These are phyloP conservation scores for Helichrysum umbraculigerum DNA, from an alignment of 129 eudicot species.

Conservation along the genomic window DNA sequence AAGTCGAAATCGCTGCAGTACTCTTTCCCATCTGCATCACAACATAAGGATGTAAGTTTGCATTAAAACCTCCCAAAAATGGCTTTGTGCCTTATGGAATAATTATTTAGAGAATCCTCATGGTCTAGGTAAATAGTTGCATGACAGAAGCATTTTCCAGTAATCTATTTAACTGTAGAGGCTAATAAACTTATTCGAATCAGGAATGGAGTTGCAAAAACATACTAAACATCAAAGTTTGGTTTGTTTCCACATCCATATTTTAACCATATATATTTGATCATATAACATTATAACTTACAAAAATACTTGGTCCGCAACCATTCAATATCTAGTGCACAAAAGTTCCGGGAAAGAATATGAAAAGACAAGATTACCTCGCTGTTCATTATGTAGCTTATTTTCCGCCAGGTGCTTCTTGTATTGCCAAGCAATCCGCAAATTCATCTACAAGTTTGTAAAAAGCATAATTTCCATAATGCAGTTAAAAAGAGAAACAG, in stretches of 20 bases:
- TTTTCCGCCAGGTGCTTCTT: constrained; percentile 82
- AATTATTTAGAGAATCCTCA: background rate
- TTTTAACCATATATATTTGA: background rate
- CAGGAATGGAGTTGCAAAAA: constrained; percentile 1
- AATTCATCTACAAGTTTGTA: constrained; percentile 50
- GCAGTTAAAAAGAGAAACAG: constrained; percentile 1
- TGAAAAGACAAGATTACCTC: constrained; percentile 47
- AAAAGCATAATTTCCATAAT: constrained; percentile 10
- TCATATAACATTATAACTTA: constrained; percentile 7
- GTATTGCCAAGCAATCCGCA: constrained; percentile 99
- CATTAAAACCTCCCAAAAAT: constrained; percentile 1
- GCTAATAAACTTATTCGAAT: background rate
- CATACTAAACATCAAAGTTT: background rate
- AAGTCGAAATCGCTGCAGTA: constrained; percentile 86
- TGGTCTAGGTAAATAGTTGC: background rate
- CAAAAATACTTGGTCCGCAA: background rate
- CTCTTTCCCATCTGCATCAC: constrained; percentile 70
- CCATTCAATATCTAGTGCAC: background rate
- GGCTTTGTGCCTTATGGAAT: background rate
- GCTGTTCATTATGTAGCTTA: constrained; percentile 50
- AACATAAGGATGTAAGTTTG: constrained; percentile 13
- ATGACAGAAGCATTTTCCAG: constrained; percentile 9
- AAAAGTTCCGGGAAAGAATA: constrained; percentile 2
- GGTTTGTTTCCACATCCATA: constrained; percentile 14
- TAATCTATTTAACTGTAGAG: constrained; percentile 1